phyloP scores from a whole-genome alignment of 2,329 filamentous ascomycete genomes.

The Colletotrichum theobromicola region DNA sequence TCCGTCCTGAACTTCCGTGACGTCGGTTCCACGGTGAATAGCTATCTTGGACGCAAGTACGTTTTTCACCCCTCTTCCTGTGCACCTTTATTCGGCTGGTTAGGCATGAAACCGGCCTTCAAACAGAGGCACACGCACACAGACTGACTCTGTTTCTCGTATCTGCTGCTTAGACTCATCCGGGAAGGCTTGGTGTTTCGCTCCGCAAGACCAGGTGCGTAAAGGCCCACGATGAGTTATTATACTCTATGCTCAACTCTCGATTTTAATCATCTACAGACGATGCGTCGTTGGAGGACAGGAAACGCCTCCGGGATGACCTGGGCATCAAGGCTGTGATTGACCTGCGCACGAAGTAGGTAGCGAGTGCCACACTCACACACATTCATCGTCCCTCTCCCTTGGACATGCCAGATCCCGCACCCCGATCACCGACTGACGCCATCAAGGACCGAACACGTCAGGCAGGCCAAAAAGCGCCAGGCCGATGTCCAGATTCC shows the following conservation, averaged over 20 bases:
- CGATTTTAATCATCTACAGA: constrained; percentile 50
- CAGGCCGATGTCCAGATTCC: constrained; percentile 49
- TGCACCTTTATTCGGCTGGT: background rate
- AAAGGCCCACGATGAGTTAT: background rate
- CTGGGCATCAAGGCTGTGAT: constrained; percentile 75
- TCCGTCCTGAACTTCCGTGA: constrained; percentile 77
- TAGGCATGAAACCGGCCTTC: background rate
- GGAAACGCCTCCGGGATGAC: constrained; percentile 59
- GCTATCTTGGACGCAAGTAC: constrained; percentile 59
- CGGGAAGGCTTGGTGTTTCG: constrained; percentile 71
- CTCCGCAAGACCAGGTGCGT: constrained; percentile 65
- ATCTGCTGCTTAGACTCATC: constrained; percentile 44
- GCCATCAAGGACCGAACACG: constrained; percentile 69
- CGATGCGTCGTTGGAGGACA: constrained; percentile 72
- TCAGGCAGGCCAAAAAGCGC: constrained; percentile 69
- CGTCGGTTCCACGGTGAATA: constrained; percentile 72
- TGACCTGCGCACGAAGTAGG: constrained; percentile 78
- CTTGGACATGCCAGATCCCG: background rate
- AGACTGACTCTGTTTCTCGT: background rate
- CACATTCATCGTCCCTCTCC: background rate
- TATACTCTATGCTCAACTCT: background rate
- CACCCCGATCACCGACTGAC: background rate
- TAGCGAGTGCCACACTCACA: background rate
- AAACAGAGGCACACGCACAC: background rate
- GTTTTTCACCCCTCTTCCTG: constrained; percentile 19